phyloP scores from a whole-genome alignment of 1,284 basidiomycete genomes.

The Fomitopsis schrenkii region DNA sequence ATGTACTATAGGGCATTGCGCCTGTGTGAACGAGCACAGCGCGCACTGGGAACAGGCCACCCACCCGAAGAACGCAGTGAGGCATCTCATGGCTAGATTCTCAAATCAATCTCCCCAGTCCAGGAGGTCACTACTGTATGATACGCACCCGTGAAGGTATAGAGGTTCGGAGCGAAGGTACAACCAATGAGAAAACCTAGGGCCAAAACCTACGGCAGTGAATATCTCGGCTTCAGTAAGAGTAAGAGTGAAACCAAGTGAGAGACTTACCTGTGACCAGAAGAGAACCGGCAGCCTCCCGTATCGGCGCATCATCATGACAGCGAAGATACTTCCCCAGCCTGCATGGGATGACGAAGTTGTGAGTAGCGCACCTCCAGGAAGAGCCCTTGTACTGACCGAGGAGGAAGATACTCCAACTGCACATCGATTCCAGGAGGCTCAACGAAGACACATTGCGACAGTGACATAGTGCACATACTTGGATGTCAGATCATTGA shows the following conservation, averaged over 20 bases:
- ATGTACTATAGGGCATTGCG: conserved; percentile 36
- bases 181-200: conserved; percentile 48
- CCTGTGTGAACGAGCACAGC: too few relatives aligned
- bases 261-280: conserved; percentile 49
- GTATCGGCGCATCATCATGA: conserved; percentile 54
- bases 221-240: background rate
- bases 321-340: conserved; percentile 57
- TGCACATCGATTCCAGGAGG: conserved; percentile 16
- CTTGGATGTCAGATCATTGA: conserved; percentile 66
- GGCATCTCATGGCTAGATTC: conserved; percentile 58
- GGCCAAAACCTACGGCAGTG: conserved; percentile 35
- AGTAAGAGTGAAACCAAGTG: background rate
- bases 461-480: conserved; percentile 21
- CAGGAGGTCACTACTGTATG: background rate
- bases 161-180: conserved; percentile 50
- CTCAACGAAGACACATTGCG: background rate
- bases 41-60: background rate
- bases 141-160: conserved; percentile 44
- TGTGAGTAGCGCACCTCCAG: background rate
- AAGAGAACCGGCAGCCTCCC: conserved; percentile 61
- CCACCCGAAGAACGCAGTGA: conserved; percentile 67
- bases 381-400: conserved; percentile 29
- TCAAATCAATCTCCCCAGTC: background rate
- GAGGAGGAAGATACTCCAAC: conserved; percentile 67
- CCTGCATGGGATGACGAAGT: conserved; percentile 29